Conservation (phyloP, 2,329 filamentous ascomycete species). For the Aspergillus thermomutatus region DNA sequence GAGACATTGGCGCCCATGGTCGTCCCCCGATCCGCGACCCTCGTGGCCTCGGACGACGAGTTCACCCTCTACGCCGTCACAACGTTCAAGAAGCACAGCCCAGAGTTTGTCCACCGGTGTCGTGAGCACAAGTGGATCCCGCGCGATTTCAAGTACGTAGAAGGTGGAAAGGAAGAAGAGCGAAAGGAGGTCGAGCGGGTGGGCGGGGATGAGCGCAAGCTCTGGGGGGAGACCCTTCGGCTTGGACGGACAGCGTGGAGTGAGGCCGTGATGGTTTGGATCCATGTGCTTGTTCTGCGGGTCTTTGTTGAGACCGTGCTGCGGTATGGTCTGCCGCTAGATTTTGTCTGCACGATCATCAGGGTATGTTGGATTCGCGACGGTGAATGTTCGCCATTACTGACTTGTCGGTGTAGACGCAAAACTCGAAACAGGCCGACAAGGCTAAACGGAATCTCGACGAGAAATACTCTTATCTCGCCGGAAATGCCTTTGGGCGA, state of each 20-base stretch:
- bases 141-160: slow-evolving; percentile 87
- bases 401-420: slow-evolving; percentile 57
- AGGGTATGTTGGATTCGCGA: slow-evolving; percentile 58
- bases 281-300: slow-evolving; percentile 83
- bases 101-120: slow-evolving; percentile 87
- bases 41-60: slow-evolving; percentile 83
- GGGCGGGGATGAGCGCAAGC: slow-evolving; percentile 79
- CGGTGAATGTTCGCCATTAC: background rate
- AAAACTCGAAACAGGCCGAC: slow-evolving; percentile 68
- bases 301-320: slow-evolving; percentile 99
- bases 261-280: slow-evolving; percentile 93
- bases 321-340: slow-evolving; percentile 85
- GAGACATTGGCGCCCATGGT: slow-evolving; percentile 89
- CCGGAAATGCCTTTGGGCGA: slow-evolving; percentile 86
- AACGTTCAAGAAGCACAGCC: slow-evolving; percentile 85
- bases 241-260: slow-evolving; percentile 90
- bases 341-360: slow-evolving; percentile 80
- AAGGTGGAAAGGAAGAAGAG: slow-evolving; percentile 87
- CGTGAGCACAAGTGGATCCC: slow-evolving; percentile 93
- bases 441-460: slow-evolving; percentile 80
- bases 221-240: slow-evolving; percentile 87
- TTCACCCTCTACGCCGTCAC: slow-evolving; percentile 86
- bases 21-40: slow-evolving; percentile 78
- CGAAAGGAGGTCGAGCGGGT: slow-evolving; percentile 79
- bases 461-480: slow-evolving; percentile 81